phyloP scores from a whole-genome alignment of 192 early-diverging fungal genomes.

The Glomus cerebriforme region DNA sequence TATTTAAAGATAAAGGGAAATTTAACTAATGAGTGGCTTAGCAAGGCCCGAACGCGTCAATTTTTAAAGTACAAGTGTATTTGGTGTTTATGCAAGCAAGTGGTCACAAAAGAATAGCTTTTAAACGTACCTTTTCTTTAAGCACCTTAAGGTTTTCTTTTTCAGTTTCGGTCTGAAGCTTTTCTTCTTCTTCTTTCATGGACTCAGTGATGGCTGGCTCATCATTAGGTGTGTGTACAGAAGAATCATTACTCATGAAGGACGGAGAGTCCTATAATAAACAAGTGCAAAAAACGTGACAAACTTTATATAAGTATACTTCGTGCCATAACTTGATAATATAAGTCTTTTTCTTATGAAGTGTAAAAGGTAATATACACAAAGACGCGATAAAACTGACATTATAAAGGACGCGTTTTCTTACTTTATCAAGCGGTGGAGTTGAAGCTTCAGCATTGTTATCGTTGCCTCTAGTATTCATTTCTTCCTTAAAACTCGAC shows the following conservation, averaged over 20 bases:
- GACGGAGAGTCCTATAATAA: constrained; percentile 19
- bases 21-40: too few species aligned
- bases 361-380: not conserved
- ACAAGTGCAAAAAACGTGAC: not conserved
- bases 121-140: constrained; percentile 45
- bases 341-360: not conserved
- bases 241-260: constrained; percentile 14
- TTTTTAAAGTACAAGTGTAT: too few species aligned
- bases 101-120: not conserved
- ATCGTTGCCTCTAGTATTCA: not conserved
- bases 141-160: constrained; percentile 50
- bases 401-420: constrained; percentile 19
- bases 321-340: not conserved
- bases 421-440: constrained; percentile 21
- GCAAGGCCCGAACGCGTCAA: too few species aligned
- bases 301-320: not conserved
- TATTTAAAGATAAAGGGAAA: too few species aligned
- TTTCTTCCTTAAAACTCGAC: not conserved
- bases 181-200: constrained; percentile 49
- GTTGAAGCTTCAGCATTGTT: not conserved
- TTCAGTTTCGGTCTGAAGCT: constrained; percentile 40
- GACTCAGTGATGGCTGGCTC: constrained; percentile 36
- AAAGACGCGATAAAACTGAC: constrained; percentile 19
- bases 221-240: constrained; percentile 15
- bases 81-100: too few species aligned